These are phyloP conservation scores for Umbelopsis ramanniana DNA, from an alignment of 192 early-diverging fungal genomes.

Conservation along the genomic window DNA sequence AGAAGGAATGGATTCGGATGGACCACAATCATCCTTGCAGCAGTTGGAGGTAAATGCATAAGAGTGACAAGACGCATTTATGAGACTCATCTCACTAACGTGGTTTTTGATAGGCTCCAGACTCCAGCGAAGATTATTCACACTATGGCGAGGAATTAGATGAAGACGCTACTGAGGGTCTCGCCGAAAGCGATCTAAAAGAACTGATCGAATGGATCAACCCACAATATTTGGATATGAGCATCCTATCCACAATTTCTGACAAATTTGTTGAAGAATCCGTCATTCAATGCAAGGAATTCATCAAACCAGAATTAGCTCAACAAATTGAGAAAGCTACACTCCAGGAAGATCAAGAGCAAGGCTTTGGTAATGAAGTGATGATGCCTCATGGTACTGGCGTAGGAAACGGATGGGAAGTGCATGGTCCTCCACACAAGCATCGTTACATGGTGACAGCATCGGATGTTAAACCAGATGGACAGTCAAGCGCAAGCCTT, in stretches of 20 bases:
- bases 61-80: neutral
- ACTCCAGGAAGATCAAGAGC: slow-evolving; percentile 48
- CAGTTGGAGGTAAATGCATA: slow-evolving; percentile 51
- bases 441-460: slow-evolving; percentile 63
- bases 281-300: slow-evolving; percentile 64
- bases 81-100: slow-evolving; percentile 2
- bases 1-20: slow-evolving; percentile 47
- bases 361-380: slow-evolving; percentile 41
- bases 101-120: slow-evolving; percentile 1
- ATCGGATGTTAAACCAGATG: slow-evolving; percentile 14
- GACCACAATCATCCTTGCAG: slow-evolving; percentile 60
- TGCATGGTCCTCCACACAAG: slow-evolving; percentile 66
- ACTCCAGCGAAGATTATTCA: slow-evolving; percentile 41
- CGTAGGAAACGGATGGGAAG: slow-evolving; percentile 57
- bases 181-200: slow-evolving; percentile 54
- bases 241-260: slow-evolving; percentile 55
- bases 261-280: slow-evolving; percentile 71
- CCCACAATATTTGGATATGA: slow-evolving; percentile 62
- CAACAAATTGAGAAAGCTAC: slow-evolving; percentile 42
- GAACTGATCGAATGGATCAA: slow-evolving; percentile 61
- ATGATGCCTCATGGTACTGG: slow-evolving; percentile 67
- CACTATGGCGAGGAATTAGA: slow-evolving; percentile 27
- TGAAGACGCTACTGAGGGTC: slow-evolving; percentile 31
- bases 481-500: slow-evolving; percentile 39
- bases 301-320: slow-evolving; percentile 55